These are phyloP conservation scores for Sordariomycetes sp. DNA, from an alignment of 2,329 filamentous ascomycete species.

Conservation along the genomic window DNA sequence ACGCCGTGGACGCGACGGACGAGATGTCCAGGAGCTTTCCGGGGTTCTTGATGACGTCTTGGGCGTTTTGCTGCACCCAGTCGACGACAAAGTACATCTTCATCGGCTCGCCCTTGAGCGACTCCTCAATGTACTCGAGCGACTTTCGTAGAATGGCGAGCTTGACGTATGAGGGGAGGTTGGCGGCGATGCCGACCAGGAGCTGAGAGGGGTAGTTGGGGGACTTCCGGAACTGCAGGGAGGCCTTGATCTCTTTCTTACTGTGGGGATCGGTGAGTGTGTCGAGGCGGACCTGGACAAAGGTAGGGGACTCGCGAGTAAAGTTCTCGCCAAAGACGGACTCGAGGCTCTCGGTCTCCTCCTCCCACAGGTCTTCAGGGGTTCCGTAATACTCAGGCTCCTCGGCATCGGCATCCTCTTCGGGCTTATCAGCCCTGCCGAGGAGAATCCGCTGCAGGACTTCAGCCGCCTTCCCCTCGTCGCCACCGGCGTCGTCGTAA, in stretches of 20 bases:
- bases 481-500: slow-evolving; percentile 53
- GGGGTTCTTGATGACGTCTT: slow-evolving; percentile 70
- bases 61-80: slow-evolving; percentile 80
- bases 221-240: slow-evolving; percentile 56
- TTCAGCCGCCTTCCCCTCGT: slow-evolving; percentile 69
- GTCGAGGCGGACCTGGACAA: slow-evolving; percentile 59
- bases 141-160: slow-evolving; percentile 74
- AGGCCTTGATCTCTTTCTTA: slow-evolving; percentile 35
- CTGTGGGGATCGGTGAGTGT: slow-evolving; percentile 30
- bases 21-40: slow-evolving; percentile 77
- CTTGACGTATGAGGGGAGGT: slow-evolving; percentile 83
- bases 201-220: slow-evolving; percentile 58
- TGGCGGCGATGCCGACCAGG: slow-evolving; percentile 56
- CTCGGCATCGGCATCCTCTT: slow-evolving; percentile 30
- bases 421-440: slow-evolving; percentile 3
- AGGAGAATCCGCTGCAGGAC: slow-evolving; percentile 50
- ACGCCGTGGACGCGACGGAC: slow-evolving; percentile 55
- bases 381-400: slow-evolving; percentile 30
- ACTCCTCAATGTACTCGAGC: slow-evolving; percentile 55
- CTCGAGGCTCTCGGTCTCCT: slow-evolving; percentile 72
- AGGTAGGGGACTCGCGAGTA: slow-evolving; percentile 40
- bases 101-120: slow-evolving; percentile 74
- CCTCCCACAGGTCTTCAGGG: slow-evolving; percentile 60
- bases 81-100: slow-evolving; percentile 77
- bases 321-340: slow-evolving; percentile 75